Evolutionary conservation across 371 early-diverging fungal genomes (phyloP).

Genomic region (Saksenaea oblongispora): DNA sequence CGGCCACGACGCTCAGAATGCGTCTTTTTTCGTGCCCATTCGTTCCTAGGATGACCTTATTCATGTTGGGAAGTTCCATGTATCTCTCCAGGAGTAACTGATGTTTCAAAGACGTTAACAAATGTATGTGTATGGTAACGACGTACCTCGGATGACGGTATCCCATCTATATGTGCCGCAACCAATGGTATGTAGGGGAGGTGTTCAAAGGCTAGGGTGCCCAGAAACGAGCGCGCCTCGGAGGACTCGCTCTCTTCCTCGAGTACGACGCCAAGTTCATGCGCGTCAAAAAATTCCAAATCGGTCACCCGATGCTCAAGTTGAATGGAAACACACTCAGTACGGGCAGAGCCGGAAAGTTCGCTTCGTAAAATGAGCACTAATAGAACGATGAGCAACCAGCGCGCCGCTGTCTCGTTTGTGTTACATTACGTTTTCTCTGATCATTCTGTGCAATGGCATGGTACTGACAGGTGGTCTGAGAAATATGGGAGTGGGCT

Average conservation of each 20-base stretch:
- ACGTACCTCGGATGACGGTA: not conserved
- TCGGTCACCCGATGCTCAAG: constrained; percentile 7
- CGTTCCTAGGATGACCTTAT: constrained; percentile 11
- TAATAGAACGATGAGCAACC: not conserved
- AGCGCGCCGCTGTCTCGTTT: not conserved
- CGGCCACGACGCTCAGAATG: constrained; percentile 10
- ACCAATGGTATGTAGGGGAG: constrained; percentile 1
- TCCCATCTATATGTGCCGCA: not conserved
- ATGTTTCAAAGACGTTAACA: not conserved
- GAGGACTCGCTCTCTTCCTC: not conserved
- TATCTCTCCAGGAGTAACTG: constrained; percentile 6
- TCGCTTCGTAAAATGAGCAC: not conserved
- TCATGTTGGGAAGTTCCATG: constrained; percentile 13
- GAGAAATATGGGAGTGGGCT: not conserved
- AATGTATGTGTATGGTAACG: not conserved
- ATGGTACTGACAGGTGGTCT: constrained; percentile 8
- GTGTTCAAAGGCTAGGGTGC: constrained; percentile 5
- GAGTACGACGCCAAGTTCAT: constrained; percentile 9
- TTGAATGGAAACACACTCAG: constrained; percentile 6
- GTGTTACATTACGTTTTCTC: constrained; percentile 6
- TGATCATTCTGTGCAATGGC: constrained; percentile 8
- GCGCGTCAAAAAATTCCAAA: constrained; percentile 11
- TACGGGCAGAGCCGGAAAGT: not conserved
- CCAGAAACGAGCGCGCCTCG: not conserved
- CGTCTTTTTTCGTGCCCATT: constrained; percentile 12